Percentiles rank a stretch among this genome's conserved stretches.
These are phyloP conservation scores for barley (Hordeum vulgare) DNA, from an alignment of 176 grass and related monocot species.

Conservation along the genomic window MorexV3_pseudomolecules_assembly NC_058523.1:546232495-546232994, in stretches of 20 bases:
- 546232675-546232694: neutral
- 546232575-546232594: neutral
- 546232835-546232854: slow-evolving; percentile 78
- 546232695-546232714: neutral
- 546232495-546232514: neutral
- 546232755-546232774: neutral
- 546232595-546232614: neutral
- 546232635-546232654: neutral
- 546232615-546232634: neutral
- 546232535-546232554: neutral
- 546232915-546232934: slow-evolving; percentile 80
- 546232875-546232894: slow-evolving; percentile 81
- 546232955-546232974: slow-evolving; percentile 65
- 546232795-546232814: neutral
- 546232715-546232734: neutral
- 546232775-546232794: neutral
- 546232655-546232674: neutral
- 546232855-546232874: slow-evolving; percentile 94
- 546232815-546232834: neutral
- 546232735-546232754: neutral
- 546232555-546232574: neutral
- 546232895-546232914: slow-evolving; percentile 81
- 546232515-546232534: neutral
- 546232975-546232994: slow-evolving; percentile 96
- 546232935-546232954: slow-evolving; percentile 83